Evolutionary conservation across 352 stramenopile genomes (phyloP).

Genomic region (Phytophthora nicotianae): DNA sequence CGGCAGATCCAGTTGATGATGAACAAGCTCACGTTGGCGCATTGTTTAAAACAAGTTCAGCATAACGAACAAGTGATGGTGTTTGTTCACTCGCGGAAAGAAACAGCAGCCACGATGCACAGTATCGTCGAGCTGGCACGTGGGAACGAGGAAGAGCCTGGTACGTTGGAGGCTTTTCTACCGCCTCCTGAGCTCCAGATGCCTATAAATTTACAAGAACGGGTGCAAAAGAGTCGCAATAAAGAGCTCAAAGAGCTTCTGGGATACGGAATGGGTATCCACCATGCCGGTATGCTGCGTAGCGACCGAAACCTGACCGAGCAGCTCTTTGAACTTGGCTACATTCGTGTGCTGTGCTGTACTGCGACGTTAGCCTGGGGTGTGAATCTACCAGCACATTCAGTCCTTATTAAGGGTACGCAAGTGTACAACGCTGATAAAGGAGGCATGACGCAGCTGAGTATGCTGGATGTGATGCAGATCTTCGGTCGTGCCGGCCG

Average conservation of each 20-base stretch:
- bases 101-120: conserved; percentile 95
- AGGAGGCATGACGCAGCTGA: conserved; percentile 96
- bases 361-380: conserved; percentile 99
- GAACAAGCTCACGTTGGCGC: conserved; percentile 82
- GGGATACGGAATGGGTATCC: conserved; percentile 94
- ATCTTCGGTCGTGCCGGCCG: conserved; percentile 99
- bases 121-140: conserved; percentile 91
- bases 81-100: conserved; percentile 99
- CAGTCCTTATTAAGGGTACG: conserved; percentile 99
- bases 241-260: conserved; percentile 95
- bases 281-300: conserved; percentile 98
- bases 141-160: conserved; percentile 62
- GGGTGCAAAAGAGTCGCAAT: conserved; percentile 94
- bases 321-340: conserved; percentile 96
- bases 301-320: conserved; percentile 96
- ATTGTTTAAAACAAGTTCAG: conserved; percentile 71
- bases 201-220: conserved; percentile 58
- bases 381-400: conserved; percentile 98
- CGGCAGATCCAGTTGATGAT: conserved; percentile 80
- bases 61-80: conserved; percentile 96
- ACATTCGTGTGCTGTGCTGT: conserved; percentile 98
- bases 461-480: conserved; percentile 99
- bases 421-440: conserved; percentile 99
- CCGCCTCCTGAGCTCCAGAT: conserved; percentile 63
- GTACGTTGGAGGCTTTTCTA: conserved; percentile 62